Evolutionary conservation across 202 grass and related monocot genomes (phyloP), one percentile per base, ranked within the genome.

Genomic region (Panicum virgatum): DNA sequence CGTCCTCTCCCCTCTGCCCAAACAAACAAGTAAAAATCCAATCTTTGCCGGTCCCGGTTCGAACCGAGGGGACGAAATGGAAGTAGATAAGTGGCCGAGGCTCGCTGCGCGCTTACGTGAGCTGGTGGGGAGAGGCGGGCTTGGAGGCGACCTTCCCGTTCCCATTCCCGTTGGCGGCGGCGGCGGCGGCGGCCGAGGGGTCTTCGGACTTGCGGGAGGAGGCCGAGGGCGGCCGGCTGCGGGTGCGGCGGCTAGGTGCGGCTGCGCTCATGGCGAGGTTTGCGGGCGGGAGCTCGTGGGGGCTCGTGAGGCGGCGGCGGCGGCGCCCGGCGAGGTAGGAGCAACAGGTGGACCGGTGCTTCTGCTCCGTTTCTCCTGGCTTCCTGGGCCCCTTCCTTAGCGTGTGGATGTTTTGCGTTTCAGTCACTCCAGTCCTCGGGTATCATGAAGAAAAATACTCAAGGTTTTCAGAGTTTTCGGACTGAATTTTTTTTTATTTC

Each of bases 1-100:
- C 43, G 92, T 99, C 77, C 93, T 93, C 83, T 93, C 96, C 70
- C 89, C 89, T 34, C 93, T 96, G 27, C 20, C 63, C 76, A 73
- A 70, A 27, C 70, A 72, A 70, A 71, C 10, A 78, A 82, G 76
- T 29, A 10, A 67, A 58, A 89, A 59, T 45, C 40, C 39, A 91
- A 90, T 38, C 78, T 85, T 85, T 47, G 20, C 34, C 15, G 6
- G 25, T 39, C 62, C 54, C 40, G 25, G 38, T 23, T 42, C 19
- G 19, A 75, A 40, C 19, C 23, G 34, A 58, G 22, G 36, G 9
- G 20, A 78, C 60, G 54, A 50, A 19, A 75, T 8, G 23, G 26
- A 67, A 47, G 62, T 22, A 32, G 3, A 56, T 26, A 19, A 53
- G 51, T 18, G 13, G 13, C 23, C 12, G 13, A 77, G 12, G 19